phyloP scores from a whole-genome alignment of 306 rosid genomes.

The Corylus americana region DNA sequence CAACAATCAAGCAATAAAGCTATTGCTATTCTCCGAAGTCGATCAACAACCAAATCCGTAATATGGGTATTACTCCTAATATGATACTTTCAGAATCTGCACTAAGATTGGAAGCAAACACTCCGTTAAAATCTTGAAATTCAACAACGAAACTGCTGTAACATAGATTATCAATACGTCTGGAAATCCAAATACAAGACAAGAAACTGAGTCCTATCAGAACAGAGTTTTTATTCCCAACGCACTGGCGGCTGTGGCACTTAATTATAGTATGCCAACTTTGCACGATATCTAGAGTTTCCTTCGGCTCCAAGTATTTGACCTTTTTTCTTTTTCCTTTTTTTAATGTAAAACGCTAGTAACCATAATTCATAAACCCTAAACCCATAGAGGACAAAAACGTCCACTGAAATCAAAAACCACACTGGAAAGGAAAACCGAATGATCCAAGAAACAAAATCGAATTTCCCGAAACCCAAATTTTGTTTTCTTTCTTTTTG shows the following conservation, averaged over 20 bases:
- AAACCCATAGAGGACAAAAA: background rate
- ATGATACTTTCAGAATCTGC: constrained; percentile 34
- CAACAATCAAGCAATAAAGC: constrained; percentile 5
- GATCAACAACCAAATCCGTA: constrained; percentile 1
- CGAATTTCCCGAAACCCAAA: background rate
- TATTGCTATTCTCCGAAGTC: constrained; percentile 5
- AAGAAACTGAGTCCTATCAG: background rate
- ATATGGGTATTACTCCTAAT: background rate
- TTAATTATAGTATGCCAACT: background rate
- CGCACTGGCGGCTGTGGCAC: background rate
- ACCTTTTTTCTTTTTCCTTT: background rate
- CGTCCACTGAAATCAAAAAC: background rate
- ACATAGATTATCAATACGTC: background rate
- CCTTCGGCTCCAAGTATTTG: constrained; percentile 17
- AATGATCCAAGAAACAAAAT: background rate
- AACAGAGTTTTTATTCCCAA: background rate
- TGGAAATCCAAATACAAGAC: background rate
- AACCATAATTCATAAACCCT: background rate
- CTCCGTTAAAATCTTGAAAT: background rate
- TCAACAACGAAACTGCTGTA: background rate
- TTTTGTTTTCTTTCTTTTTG: no score
- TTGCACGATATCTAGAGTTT: background rate
- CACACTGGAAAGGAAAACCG: background rate
- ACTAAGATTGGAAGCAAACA: background rate
- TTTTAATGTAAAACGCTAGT: background rate